Base-by-base conservation (phyloP, 371 early-diverging fungal genomes). In the Parasitella parasitica region DNA sequence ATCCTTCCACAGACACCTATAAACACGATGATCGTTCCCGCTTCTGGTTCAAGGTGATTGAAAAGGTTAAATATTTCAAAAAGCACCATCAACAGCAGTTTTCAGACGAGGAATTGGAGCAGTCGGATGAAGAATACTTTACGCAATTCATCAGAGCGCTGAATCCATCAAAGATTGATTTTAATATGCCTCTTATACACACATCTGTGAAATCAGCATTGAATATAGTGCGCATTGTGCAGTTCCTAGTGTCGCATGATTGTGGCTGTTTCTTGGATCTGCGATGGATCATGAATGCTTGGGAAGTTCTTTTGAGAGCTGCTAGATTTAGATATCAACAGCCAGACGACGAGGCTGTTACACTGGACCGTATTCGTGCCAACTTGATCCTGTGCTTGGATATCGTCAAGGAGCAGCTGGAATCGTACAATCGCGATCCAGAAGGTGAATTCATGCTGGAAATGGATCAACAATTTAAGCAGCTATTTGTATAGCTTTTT, bases 251-350 rank as follows among this genome's bases (percentile, higher is more conserved):
- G 9, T 54, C 65, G 1, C 35, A 36, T 2, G 36, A 61, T 1
- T 65, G 41, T 51, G 22, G 49, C 0, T 69, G 69, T 30, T 59
- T 55, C 8, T n/a, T 70, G 18, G 63, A 70, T 54, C 11, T 65
- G 1, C 24, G 50, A 36, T 61, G 61, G 70, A 26, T 65, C 15
- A 61, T 65, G 59, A 64, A 65, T 51, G 59, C 63, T 8, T 70
- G 61, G 61, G 54, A 70, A 4, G 27, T 65, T 1, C 24, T 70
- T 1, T 12, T 61, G 15, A 22, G 65, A 7, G 57, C 70, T 1
- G 54, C 63, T 2, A 7, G 52, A 51, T 61, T 61, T 37, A 43
- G 38, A 18, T 65, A 61, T 54, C 49, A 59, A 24, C 54, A 57
- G 4, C 49, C 54, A 7, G 38, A 27, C 2, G 59, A 65, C 39